phyloP scores from a whole-genome alignment of 1,284 basidiomycete species.

The Meira nashicola region DNA sequence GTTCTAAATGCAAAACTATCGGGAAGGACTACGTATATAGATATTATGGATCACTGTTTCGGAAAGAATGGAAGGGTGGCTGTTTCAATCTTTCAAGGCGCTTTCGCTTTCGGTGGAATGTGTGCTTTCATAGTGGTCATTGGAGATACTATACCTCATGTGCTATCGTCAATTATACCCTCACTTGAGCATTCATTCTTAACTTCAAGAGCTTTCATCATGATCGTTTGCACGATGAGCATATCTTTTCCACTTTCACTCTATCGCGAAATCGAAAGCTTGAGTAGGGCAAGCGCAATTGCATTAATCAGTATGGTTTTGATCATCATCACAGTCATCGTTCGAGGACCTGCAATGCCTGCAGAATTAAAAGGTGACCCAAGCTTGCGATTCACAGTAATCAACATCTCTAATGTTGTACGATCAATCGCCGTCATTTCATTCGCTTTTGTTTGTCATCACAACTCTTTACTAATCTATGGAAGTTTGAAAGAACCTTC shows the following conservation, averaged over 20 bases:
- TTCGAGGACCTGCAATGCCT: slow-evolving; percentile 78
- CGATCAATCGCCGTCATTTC: slow-evolving; percentile 50
- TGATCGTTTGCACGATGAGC: slow-evolving; percentile 60
- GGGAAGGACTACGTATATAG: slow-evolving; percentile 87
- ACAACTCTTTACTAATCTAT: slow-evolving; percentile 65
- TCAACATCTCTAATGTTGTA: slow-evolving; percentile 62
- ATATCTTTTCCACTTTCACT: slow-evolving; percentile 86
- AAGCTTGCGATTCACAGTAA: slow-evolving; percentile 67
- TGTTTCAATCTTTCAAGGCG: slow-evolving; percentile 94
- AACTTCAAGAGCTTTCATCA: slow-evolving; percentile 72
- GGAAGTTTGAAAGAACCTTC: slow-evolving; percentile 87
- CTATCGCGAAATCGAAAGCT: slow-evolving; percentile 94
- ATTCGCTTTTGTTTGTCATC: slow-evolving; percentile 53
- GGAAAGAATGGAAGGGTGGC: slow-evolving; percentile 66
- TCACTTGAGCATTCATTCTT: slow-evolving; percentile 71
- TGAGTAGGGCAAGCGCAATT: slow-evolving; percentile 84
- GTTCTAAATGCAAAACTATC: slow-evolving; percentile 86
- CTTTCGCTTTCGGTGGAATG: slow-evolving; percentile 90
- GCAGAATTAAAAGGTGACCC: slow-evolving; percentile 69
- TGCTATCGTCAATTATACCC: slow-evolving; percentile 81
- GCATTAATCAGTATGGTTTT: slow-evolving; percentile 77
- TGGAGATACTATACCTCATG: slow-evolving; percentile 89
- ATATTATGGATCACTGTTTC: slow-evolving; percentile 92
- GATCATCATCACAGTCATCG: slow-evolving; percentile 80
- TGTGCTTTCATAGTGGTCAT: slow-evolving; percentile 51